Conservation (phyloP, 805 yeast species). For the Kuraishia piskuri region DNA sequence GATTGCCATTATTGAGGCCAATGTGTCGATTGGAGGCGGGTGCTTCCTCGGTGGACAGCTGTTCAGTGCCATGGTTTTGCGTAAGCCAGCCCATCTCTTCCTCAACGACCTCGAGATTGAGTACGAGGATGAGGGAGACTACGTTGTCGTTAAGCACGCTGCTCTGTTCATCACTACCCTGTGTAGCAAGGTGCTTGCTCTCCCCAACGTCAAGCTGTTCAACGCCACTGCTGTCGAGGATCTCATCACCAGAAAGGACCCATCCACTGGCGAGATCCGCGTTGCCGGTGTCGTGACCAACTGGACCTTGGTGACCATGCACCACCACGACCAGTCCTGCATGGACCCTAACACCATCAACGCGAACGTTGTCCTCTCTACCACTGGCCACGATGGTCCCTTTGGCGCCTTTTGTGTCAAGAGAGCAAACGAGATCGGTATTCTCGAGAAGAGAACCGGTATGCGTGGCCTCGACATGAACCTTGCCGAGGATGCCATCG, state of each 20-base stretch:
- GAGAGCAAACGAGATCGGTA: slow-evolving; percentile 47
- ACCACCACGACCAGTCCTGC: slow-evolving; percentile 70
- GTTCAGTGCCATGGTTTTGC: slow-evolving; percentile 70
- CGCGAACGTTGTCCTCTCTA: slow-evolving; percentile 52
- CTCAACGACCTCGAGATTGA: slow-evolving; percentile 54
- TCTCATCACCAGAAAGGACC: slow-evolving; percentile 61
- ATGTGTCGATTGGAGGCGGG: slow-evolving; percentile 77
- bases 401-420: slow-evolving; percentile 75
- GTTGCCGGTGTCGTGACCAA: slow-evolving; percentile 78
- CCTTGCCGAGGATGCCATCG: slow-evolving; percentile 68
- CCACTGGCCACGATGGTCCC: slow-evolving; percentile 80
- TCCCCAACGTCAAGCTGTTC: slow-evolving; percentile 70
- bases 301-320: slow-evolving; percentile 73
- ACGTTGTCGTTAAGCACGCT: slow-evolving; percentile 74
- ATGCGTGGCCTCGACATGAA: slow-evolving; percentile 80
- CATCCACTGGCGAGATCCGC: slow-evolving; percentile 44
- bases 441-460: slow-evolving; percentile 42
- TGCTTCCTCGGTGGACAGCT: slow-evolving; percentile 73
- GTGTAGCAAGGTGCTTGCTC: slow-evolving; percentile 55
- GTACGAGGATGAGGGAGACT: slow-evolving; percentile 74
- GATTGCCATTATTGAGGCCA: slow-evolving; percentile 65
- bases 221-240: slow-evolving; percentile 80
- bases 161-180: slow-evolving; percentile 69
- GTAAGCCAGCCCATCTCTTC: slow-evolving; percentile 71
- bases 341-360: slow-evolving; percentile 81